Conservation (phyloP, 495 filamentous ascomycete genomes). For the Copromyces sp. region DNA sequence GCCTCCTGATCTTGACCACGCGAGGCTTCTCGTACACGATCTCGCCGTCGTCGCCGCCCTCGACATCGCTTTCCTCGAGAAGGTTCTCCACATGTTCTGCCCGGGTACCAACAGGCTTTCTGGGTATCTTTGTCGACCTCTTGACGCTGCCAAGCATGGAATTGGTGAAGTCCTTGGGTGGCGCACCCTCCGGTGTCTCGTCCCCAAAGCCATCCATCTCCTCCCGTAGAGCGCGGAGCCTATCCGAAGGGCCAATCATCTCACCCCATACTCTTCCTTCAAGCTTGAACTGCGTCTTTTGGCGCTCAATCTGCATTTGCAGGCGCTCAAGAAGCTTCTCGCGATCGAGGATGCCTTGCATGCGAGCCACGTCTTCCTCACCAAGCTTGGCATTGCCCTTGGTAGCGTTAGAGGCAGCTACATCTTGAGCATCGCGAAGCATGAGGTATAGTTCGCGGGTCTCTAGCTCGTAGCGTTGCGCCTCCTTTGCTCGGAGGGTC, state of each 20-base stretch:
- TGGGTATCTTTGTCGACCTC: slow-evolving; percentile 37
- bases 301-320: slow-evolving; percentile 88
- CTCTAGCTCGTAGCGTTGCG: slow-evolving; percentile 91
- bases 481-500: slow-evolving; percentile 75
- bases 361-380: slow-evolving; percentile 59
- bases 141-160: slow-evolving; percentile 58
- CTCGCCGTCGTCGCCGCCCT: slow-evolving; percentile 38
- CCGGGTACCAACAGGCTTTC: slow-evolving; percentile 39
- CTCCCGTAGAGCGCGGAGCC: slow-evolving; percentile 82
- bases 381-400: slow-evolving; percentile 50
- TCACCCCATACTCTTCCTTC: slow-evolving; percentile 92
- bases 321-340: slow-evolving; percentile 85
- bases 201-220: slow-evolving; percentile 70
- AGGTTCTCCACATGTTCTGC: slow-evolving; percentile 31
- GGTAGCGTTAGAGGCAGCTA: slow-evolving; percentile 76
- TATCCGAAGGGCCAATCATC: slow-evolving; percentile 72
- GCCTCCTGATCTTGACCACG: slow-evolving; percentile 57
- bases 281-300: slow-evolving; percentile 96
- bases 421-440: slow-evolving; percentile 95
- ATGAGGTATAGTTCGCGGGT: slow-evolving; percentile 96
- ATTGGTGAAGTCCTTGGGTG: slow-evolving; percentile 32
- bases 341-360: slow-evolving; percentile 87
- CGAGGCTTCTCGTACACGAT: slow-evolving; percentile 56
- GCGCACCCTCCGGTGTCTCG: slow-evolving; percentile 17
- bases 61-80: slow-evolving; percentile 26